phyloP scores from a whole-genome alignment of 768 basidiomycete species.

The Clitopilus passeckerianus region DNA sequence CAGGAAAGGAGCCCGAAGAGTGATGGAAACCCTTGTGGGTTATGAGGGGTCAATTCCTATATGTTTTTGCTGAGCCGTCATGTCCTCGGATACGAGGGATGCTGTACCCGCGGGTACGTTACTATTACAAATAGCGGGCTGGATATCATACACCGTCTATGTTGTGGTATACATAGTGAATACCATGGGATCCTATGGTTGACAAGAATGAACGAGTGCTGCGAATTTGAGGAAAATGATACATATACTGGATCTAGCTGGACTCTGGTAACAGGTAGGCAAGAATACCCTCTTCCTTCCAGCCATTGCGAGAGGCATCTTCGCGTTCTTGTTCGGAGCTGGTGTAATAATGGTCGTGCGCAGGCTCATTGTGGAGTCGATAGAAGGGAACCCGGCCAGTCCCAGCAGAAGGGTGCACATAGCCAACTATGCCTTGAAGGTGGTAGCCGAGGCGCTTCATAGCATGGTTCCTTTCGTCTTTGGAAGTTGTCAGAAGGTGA shows the following conservation, averaged over 20 bases:
- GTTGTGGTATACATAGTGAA: constrained; percentile 8
- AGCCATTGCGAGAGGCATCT: constrained; percentile 18
- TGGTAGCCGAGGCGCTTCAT: constrained; percentile 15
- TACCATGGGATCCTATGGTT: not conserved
- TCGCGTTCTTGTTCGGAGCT: constrained; percentile 13
- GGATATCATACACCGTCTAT: not conserved
- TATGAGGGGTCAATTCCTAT: no score
- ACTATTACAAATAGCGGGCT: no score
- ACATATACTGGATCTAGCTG: not conserved
- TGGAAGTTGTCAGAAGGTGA: constrained; percentile 14
- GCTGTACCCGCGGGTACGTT: no score
- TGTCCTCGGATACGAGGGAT: no score
- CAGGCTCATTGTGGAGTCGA: constrained; percentile 11
- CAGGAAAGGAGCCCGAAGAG: constrained; percentile 9
- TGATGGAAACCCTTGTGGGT: no score
- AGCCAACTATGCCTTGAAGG: constrained; percentile 14
- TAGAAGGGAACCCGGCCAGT: constrained; percentile 14
- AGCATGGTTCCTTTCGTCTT: constrained; percentile 10
- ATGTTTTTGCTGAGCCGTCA: no score
- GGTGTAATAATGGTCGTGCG: constrained; percentile 17
- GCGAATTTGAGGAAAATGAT: no score
- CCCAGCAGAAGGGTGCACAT: constrained; percentile 9
- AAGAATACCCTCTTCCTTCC: constrained; percentile 11
- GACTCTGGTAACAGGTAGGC: constrained; percentile 9
- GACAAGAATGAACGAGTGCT: constrained; percentile 8